Conservation (phyloP, 2,329 filamentous ascomycete genomes). For the Nothophaeocryptopus gaeumannii region DNA sequence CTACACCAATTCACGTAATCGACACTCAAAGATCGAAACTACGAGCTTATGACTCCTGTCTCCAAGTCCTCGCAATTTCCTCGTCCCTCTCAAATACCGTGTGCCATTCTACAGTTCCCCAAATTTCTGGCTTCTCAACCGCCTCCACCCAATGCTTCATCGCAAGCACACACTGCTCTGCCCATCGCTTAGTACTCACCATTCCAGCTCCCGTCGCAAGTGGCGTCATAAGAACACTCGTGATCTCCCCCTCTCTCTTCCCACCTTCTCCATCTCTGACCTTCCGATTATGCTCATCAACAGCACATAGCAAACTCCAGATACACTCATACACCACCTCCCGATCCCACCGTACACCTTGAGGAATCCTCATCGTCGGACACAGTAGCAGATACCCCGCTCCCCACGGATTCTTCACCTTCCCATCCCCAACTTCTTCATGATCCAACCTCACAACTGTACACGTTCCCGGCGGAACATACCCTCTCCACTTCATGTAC, state of each 20-base stretch:
- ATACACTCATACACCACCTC: constrained; percentile 56
- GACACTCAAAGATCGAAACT: no score
- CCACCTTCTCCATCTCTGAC: constrained; percentile 14
- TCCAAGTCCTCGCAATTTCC: constrained; percentile 23
- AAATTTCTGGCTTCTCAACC: constrained; percentile 42
- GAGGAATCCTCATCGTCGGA: constrained; percentile 53
- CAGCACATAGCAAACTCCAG: constrained; percentile 51
- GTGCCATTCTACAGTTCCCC: constrained; percentile 42
- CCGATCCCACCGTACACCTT: constrained; percentile 47
- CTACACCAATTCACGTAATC: no score
- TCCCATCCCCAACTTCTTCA: constrained; percentile 31
- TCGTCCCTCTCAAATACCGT: constrained; percentile 27
- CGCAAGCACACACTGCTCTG: constrained; percentile 50
- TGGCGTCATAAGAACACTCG: constrained; percentile 51
- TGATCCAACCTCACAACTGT: constrained; percentile 42
- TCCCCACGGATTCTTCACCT: constrained; percentile 33
- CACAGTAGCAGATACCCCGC: constrained; percentile 50
- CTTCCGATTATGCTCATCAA: constrained; percentile 49
- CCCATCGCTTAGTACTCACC: constrained; percentile 50
- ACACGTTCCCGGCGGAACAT: constrained; percentile 51
- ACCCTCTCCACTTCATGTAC: constrained; percentile 51
- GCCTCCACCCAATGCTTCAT: constrained; percentile 54
- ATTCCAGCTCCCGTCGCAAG: constrained; percentile 50
- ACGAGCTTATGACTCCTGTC: not conserved
- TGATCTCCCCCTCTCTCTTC: constrained; percentile 40